Conservation (phyloP, 768 basidiomycete genomes). For the Mycena pura region DNA sequence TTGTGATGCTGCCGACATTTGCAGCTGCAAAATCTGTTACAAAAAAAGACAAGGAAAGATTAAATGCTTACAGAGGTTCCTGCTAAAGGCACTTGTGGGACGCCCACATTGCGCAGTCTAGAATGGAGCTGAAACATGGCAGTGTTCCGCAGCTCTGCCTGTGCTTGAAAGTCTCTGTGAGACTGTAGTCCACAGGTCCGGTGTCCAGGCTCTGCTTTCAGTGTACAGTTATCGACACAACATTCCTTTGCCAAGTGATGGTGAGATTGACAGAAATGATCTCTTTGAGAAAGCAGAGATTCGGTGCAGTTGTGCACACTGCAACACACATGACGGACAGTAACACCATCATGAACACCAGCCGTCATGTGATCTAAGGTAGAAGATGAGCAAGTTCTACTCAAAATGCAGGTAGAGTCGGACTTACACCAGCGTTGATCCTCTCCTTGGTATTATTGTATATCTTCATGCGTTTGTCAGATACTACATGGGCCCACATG, state of each 20-base stretch:
- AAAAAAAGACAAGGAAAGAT: neutral
- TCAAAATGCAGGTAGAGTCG: neutral
- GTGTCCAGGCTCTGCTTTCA: neutral
- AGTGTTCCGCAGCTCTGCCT: neutral
- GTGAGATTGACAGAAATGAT: neutral
- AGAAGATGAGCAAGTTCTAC: neutral
- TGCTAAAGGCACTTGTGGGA: neutral
- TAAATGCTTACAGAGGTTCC: neutral
- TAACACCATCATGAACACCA: constrained; percentile 3
- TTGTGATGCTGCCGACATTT: neutral
- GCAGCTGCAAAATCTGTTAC: too few species aligned
- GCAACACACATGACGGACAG: neutral
- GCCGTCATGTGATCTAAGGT: constrained; percentile 1
- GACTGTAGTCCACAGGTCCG: neutral
- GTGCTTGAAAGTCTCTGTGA: neutral
- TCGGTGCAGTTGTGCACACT: neutral
- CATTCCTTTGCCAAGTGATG: neutral
- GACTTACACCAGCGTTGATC: neutral
- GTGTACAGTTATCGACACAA: neutral
- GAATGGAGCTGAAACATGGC: constrained; percentile 2
- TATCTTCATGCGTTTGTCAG: constrained; percentile 1
- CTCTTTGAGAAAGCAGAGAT: neutral
- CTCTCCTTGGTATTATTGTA: neutral
- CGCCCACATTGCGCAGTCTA: neutral
- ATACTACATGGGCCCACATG: constrained; percentile 12